Evolutionary conservation across 1,284 basidiomycete genomes (phyloP).

Genomic region (Fomitopsis schrenkii): DNA sequence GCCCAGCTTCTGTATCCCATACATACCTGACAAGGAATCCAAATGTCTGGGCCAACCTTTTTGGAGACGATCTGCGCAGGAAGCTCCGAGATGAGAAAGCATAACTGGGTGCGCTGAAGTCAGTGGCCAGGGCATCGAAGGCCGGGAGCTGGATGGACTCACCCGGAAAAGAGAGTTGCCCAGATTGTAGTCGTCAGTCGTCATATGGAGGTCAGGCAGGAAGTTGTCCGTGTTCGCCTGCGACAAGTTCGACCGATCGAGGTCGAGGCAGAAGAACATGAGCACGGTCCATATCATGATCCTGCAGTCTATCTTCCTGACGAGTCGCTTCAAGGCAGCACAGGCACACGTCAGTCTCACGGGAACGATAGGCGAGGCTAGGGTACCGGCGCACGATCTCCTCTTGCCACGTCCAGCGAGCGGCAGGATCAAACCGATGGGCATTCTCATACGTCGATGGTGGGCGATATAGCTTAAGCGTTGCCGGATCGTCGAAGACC

Average conservation of each 20-base stretch:
- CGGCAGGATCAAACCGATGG: constrained; percentile 58
- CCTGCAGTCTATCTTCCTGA: constrained; percentile 42
- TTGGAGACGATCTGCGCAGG: constrained; percentile 73
- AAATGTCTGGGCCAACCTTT: constrained; percentile 64
- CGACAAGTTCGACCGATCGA: constrained; percentile 41
- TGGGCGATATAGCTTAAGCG: constrained; percentile 52
- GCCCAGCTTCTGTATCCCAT: background rate
- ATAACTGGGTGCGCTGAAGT: constrained; percentile 43
- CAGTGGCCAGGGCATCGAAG: background rate
- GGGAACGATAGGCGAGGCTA: background rate
- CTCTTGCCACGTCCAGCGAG: background rate
- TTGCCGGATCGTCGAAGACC: constrained; percentile 41
- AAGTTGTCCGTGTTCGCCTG: constrained; percentile 69
- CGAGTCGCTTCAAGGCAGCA: constrained; percentile 32
- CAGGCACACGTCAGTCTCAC: background rate
- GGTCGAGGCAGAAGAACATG: constrained; percentile 48
- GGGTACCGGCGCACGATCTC: no score
- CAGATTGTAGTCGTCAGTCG: constrained; percentile 62
- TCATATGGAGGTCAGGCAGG: constrained; percentile 55
- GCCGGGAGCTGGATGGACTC: background rate
- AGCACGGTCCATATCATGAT: constrained; percentile 24
- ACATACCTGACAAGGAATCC: constrained; percentile 63
- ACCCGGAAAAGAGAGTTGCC: constrained; percentile 46
- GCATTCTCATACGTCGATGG: constrained; percentile 56
- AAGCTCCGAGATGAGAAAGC: constrained; percentile 59